Conservation (phyloP, 306 rosid species). For the Neltuma alba region DNA sequence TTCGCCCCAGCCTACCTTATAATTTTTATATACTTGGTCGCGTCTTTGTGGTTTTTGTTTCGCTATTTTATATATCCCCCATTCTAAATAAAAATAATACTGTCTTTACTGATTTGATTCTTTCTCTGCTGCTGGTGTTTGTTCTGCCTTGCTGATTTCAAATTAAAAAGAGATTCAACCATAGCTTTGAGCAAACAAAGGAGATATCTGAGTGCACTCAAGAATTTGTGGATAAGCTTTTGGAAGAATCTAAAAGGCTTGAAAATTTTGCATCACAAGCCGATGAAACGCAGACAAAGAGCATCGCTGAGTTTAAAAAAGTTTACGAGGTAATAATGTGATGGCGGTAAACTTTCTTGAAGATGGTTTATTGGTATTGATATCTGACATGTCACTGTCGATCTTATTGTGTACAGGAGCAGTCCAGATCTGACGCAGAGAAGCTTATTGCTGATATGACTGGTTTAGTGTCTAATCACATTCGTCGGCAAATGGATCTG, state of each 20-base stretch:
- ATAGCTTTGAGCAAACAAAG: constrained; percentile 62
- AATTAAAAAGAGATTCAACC: constrained; percentile 60
- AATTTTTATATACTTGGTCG: background rate
- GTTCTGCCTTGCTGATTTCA: constrained; percentile 35
- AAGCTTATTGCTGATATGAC: constrained; percentile 87
- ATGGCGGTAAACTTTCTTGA: background rate
- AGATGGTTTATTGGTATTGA: background rate
- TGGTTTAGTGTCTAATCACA: constrained; percentile 66
- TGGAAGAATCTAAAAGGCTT: constrained; percentile 66
- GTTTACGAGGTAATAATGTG: constrained; percentile 66
- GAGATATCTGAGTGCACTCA: constrained; percentile 70
- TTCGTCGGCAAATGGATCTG: constrained; percentile 79
- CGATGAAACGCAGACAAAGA: constrained; percentile 58
- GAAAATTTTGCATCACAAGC: constrained; percentile 57
- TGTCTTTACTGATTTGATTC: background rate
- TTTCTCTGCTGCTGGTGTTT: constrained; percentile 11
- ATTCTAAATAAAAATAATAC: background rate
- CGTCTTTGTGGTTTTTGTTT: background rate
- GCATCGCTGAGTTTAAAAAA: constrained; percentile 78
- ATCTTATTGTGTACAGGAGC: constrained; percentile 61
- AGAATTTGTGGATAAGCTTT: constrained; percentile 68
- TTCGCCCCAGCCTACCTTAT: background rate
- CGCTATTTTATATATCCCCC: background rate
- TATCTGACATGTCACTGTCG: constrained; percentile 31
- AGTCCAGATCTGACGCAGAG: constrained; percentile 79